Conservation (phyloP, 2,329 filamentous ascomycete genomes). For the Fonsecaea pedrosoi region DNA sequence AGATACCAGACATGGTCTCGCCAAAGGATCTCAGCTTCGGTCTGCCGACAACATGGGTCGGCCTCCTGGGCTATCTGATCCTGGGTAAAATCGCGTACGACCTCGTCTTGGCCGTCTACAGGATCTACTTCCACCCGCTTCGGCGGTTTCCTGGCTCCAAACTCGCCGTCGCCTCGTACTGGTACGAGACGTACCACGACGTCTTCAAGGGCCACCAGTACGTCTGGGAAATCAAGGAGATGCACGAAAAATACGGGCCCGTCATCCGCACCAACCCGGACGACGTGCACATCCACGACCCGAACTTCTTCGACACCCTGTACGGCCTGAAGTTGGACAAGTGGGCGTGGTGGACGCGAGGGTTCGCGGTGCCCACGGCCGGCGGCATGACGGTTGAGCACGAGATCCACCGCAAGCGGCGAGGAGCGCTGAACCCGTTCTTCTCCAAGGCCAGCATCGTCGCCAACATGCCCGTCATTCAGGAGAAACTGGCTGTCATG, state of each 20-base stretch:
- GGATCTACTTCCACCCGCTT: slow-evolving; percentile 43
- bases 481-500: slow-evolving; percentile 39
- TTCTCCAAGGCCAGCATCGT: slow-evolving; percentile 52
- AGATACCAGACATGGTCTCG: not conserved
- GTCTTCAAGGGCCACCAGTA: slow-evolving; percentile 42
- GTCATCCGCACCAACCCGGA: slow-evolving; percentile 37
- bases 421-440: slow-evolving; percentile 51
- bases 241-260: slow-evolving; percentile 48
- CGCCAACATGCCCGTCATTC: slow-evolving; percentile 48
- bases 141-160: slow-evolving; percentile 45
- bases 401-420: slow-evolving; percentile 51
- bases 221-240: slow-evolving; percentile 43
- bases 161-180: slow-evolving; percentile 44
- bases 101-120: slow-evolving; percentile 28
- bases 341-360: slow-evolving; percentile 31
- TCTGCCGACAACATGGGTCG: slow-evolving; percentile 27
- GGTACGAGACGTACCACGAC: slow-evolving; percentile 47
- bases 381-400: slow-evolving; percentile 46
- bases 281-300: slow-evolving; percentile 37
- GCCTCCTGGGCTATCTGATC: slow-evolving; percentile 25
- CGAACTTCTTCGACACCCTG: slow-evolving; percentile 35
- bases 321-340: slow-evolving; percentile 38
- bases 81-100: slow-evolving; percentile 23
- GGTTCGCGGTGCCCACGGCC: slow-evolving; percentile 29
- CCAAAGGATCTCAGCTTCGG: slow-evolving; percentile 24